Evolutionary conservation across 768 basidiomycete genomes (phyloP).

Genomic region (Boletus pseudopeckii): DNA sequence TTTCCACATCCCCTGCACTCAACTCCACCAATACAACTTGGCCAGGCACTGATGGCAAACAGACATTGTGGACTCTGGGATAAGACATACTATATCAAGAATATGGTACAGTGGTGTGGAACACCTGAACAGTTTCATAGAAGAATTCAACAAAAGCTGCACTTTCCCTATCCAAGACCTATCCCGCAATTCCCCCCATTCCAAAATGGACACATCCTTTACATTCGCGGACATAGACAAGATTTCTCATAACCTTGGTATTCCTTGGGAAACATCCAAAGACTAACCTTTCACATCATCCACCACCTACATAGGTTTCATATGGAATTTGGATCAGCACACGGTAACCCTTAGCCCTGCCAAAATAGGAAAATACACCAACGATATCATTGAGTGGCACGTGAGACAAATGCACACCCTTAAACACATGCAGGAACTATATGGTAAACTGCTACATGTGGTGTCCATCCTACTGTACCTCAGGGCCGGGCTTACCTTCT

Average conservation of each 20-base stretch:
- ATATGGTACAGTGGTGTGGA: too few species aligned
- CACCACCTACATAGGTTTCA: not conserved
- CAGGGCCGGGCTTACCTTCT: not conserved
- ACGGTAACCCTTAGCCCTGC: not conserved
- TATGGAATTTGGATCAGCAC: not conserved
- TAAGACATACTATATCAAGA: too few species aligned
- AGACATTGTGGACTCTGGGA: too few species aligned
- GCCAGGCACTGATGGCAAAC: too few species aligned
- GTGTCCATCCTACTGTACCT: not conserved
- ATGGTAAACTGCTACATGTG: not conserved
- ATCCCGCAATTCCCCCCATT: not conserved
- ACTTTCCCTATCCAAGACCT: not conserved
- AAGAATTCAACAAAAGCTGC: not conserved
- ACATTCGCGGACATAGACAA: not conserved
- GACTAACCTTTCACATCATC: not conserved
- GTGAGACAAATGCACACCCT: not conserved
- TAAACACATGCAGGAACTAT: not conserved
- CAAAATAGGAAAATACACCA: not conserved
- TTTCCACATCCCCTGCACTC: too few species aligned
- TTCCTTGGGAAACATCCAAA: not conserved
- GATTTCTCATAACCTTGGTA: not conserved
- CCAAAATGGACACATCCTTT: too few species aligned
- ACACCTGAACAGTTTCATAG: not conserved
- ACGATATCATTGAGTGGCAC: accelerated
- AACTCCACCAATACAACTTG: too few species aligned